phyloP scores from a whole-genome alignment of 441 rosid genomes.

The Erysimum pusillum region DNA sequence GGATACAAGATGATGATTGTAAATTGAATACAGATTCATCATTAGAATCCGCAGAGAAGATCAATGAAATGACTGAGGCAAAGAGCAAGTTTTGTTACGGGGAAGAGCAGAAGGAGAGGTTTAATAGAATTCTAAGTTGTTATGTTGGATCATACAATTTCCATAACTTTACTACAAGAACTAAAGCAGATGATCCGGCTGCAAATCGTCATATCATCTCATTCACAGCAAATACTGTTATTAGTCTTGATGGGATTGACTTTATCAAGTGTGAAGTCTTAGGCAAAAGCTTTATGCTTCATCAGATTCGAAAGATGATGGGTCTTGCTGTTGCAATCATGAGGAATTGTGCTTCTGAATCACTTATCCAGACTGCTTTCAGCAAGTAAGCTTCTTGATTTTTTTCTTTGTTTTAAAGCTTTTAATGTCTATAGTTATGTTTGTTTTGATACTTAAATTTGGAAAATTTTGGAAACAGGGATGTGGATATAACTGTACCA shows the following conservation, averaged over 20 bases:
- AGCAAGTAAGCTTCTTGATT: conserved; percentile 57
- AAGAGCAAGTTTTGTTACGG: conserved; percentile 60
- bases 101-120: conserved; percentile 71
- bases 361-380: conserved; percentile 72
- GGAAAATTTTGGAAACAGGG: conserved; percentile 49
- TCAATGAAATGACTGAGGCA: conserved; percentile 8
- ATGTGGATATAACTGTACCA: conserved; percentile 75
- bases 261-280: conserved; percentile 91
- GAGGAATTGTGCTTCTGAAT: conserved; percentile 79
- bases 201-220: conserved; percentile 76
- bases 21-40: conserved; percentile 1
- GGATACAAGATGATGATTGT: conserved; percentile 29
- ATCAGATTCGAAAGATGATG: conserved; percentile 93
- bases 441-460: background rate
- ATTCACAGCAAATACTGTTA: conserved; percentile 61
- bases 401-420: background rate
- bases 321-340: conserved; percentile 88
- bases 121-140: conserved; percentile 68
- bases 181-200: conserved; percentile 81
- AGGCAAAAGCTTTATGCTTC: conserved; percentile 99
- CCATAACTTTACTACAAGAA: conserved; percentile 92
- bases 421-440: background rate
- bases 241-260: conserved; percentile 75
- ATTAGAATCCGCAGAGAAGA: conserved; percentile 28
- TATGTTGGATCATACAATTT: conserved; percentile 90